Conservation (phyloP, 2,329 filamentous ascomycete genomes). For the Metarhizium sp. region DNA sequence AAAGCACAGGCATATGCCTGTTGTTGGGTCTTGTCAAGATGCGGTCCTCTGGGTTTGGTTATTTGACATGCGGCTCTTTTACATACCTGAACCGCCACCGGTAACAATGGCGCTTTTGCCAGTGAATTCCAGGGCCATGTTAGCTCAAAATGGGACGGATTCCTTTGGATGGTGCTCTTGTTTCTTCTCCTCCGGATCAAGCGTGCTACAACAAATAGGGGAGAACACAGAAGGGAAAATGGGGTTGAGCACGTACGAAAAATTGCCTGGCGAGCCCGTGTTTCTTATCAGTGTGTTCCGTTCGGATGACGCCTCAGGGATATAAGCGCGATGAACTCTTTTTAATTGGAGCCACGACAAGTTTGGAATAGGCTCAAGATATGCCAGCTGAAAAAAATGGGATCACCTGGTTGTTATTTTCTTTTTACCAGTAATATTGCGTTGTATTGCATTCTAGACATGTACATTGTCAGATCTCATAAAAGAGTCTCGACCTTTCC, state of each 20-base stretch:
- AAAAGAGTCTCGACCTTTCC: not conserved
- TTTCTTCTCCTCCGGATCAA: not conserved
- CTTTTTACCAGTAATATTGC: not conserved
- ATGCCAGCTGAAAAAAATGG: too few relatives aligned
- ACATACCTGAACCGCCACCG: conserved; percentile 17
- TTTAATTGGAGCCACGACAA: too few relatives aligned
- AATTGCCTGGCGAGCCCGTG: too few relatives aligned
- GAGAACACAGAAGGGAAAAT: not conserved
- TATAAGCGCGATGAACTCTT: too few relatives aligned
- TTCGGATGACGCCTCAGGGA: too few relatives aligned
- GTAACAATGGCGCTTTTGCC: conserved; percentile 24
- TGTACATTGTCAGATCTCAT: not conserved
- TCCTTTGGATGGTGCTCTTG: not conserved
- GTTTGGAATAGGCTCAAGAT: too few relatives aligned
- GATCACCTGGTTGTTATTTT: not conserved
- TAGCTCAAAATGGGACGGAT: not conserved
- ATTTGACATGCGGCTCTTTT: not conserved
- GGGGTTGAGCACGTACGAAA: too few relatives aligned
- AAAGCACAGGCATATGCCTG: conserved; percentile 35
- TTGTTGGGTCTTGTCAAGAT: conserved; percentile 13
- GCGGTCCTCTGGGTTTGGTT: not conserved
- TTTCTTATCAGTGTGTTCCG: too few relatives aligned
- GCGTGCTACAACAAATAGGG: not conserved
- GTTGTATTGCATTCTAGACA: not conserved
- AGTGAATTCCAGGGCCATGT: conserved; percentile 8